Conservation (phyloP, 495 filamentous ascomycete species). For the Margaritispora aquatica region DNA sequence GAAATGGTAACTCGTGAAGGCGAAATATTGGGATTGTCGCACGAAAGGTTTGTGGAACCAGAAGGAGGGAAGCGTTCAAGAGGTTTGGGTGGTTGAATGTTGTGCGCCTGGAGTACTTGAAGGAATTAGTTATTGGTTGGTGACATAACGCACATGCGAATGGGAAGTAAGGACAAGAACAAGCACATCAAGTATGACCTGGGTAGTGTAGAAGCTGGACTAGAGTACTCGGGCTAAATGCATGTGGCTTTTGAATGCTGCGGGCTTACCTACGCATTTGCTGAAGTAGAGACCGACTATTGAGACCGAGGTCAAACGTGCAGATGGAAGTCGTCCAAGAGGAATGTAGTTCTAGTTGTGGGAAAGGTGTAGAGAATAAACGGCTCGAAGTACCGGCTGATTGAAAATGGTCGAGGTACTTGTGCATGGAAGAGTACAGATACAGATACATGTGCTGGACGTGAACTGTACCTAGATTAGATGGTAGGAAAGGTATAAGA, state of each 20-base stretch:
- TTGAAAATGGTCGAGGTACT: neutral
- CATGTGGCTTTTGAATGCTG: neutral
- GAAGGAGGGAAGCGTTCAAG: neutral
- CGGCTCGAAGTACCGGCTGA: neutral
- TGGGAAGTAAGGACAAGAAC: neutral
- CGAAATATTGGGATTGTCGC: neutral
- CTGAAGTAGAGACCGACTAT: slow-evolving; percentile 12
- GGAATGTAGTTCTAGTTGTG: neutral
- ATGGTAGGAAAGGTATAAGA: too few species aligned
- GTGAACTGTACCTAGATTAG: too few species aligned
- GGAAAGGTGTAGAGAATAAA: neutral
- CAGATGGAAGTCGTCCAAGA: neutral
- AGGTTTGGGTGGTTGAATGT: neutral
- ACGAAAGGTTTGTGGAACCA: neutral
- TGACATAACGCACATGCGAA: neutral
- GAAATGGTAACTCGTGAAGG: neutral
- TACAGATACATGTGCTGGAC: neutral
- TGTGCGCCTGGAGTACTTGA: neutral
- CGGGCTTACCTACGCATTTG: neutral
- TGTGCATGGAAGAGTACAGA: neutral
- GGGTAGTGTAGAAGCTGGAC: too few species aligned
- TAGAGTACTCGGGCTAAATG: neutral
- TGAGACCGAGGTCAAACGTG: neutral
- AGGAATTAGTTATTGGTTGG: slow-evolving; percentile 3
- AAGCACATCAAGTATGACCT: neutral